Conservation (phyloP, 805 yeast genomes). For the Kodamaea hsintzibuensis region DNA sequence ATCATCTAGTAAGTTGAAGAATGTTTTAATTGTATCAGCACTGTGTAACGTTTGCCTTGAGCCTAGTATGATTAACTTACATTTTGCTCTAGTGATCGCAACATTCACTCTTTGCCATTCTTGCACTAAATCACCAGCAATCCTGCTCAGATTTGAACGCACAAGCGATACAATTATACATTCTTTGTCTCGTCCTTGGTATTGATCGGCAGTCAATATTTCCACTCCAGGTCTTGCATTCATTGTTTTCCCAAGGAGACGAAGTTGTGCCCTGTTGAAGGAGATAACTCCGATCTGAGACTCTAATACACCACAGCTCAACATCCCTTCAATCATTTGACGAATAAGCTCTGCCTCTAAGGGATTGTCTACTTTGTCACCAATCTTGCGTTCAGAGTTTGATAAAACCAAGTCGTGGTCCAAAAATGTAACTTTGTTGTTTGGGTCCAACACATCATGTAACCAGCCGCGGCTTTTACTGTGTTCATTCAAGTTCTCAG, state of each 20-base stretch:
- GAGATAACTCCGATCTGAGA: constrained; percentile 83
- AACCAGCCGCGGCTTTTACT: constrained; percentile 50
- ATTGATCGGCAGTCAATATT: constrained; percentile 89
- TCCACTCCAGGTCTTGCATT: constrained; percentile 53
- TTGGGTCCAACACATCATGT: constrained; percentile 50
- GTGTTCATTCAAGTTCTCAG: constrained; percentile 14
- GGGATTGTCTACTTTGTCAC: constrained; percentile 71
- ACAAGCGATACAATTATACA: constrained; percentile 89
- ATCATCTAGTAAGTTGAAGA: constrained; percentile 56
- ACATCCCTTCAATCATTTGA: constrained; percentile 60
- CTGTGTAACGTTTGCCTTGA: constrained; percentile 61
- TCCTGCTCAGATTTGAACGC: constrained; percentile 64
- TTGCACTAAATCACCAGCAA: constrained; percentile 73
- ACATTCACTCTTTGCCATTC: constrained; percentile 95
- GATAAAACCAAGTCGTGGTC: constrained; percentile 68
- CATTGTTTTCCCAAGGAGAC: constrained; percentile 34
- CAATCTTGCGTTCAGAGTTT: constrained; percentile 53
- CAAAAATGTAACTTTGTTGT: constrained; percentile 68
- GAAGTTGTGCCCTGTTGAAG: constrained; percentile 75
- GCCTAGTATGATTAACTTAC: constrained; percentile 82
- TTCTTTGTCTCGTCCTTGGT: constrained; percentile 94
- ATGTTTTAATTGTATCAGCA: constrained; percentile 54
- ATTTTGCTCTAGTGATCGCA: constrained; percentile 86
- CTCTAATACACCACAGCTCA: constrained; percentile 58
- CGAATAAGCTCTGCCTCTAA: constrained; percentile 68